Base-by-base conservation (phyloP, 306 rosid genomes). In the Mimosa pudica region DNA sequence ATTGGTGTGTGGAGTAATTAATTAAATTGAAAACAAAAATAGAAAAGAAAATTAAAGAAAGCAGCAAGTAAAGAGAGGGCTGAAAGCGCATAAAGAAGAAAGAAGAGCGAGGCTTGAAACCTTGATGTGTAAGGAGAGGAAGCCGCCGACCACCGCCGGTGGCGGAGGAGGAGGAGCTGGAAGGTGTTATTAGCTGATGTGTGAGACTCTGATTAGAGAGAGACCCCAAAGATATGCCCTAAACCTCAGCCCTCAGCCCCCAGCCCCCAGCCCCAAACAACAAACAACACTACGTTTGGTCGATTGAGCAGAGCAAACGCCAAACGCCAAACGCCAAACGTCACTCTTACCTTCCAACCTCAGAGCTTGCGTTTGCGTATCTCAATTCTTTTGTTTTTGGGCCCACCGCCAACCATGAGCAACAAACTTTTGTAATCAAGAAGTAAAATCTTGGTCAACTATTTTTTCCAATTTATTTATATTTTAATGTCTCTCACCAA, bases 141-240 rank as follows among this genome's bases (percentile, higher is more conserved):
- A 74, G 70, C 36, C 69, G 58, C 85, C 45, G 73, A 55, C 83
- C 69, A 72, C 89, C 86, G 84, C 42, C 45, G 8, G 33, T 30
- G 72, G 75, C 54, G n/a, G 30, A 24, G 30, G 6, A 48, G n/a
- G 6, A 48, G 36, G 52, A 67, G 6, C 20, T 13, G 62, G 71
- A 30, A 8, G 8, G 36, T 1, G 67, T 0, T 20, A 10, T 13
- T 24, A 1, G 57, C 5, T 42, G 36, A 4, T 46, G 36, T 3
- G 57, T 20, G n/a, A 6, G 74, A 46, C 45, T n/a, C 13, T 10
- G n/a, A 69, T 17, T 24, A 24, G 30, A 44, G 30, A 44, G 20
- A 42, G 74, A 45, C 30, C 35, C 33, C 30, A 24, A 24, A 10
- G 36, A 14, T 16, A 64, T 52, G 35, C 63, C 24, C 7, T 24